These are phyloP conservation scores for Nicotiana sylvestris DNA, from an alignment of 257 asterid genomes.

Conservation along the genomic window DNA sequence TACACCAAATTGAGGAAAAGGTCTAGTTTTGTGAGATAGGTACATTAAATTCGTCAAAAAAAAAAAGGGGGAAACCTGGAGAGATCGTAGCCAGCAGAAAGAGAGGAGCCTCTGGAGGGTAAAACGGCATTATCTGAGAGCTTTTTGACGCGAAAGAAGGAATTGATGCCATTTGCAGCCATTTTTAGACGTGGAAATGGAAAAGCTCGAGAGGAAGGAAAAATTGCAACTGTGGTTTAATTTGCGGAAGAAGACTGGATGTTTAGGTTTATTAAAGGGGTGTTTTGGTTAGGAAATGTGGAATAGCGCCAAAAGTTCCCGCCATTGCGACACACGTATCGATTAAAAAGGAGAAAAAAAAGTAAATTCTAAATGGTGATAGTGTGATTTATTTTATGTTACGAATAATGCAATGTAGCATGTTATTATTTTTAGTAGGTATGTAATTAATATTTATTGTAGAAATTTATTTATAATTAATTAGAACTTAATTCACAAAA, in stretches of 20 bases:
- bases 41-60: neutral
- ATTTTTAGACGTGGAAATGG: neutral
- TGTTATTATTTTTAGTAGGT: too few species aligned
- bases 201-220: neutral
- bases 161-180: neutral
- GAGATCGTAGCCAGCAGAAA: conserved; percentile 48
- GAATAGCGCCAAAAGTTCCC: conserved; percentile 49
- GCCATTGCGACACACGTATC: conserved; percentile 12
- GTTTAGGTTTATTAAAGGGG: conserved; percentile 3
- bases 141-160: conserved; percentile 34
- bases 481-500: too few species aligned
- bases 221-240: neutral
- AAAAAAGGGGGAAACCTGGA: conserved; percentile 15
- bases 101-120: conserved; percentile 35
- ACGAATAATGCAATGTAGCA: too few species aligned
- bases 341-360: neutral
- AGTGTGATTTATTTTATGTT: too few species aligned
- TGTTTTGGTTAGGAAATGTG: neutral
- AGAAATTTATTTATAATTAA: neutral
- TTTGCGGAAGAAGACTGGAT: neutral
- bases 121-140: conserved; percentile 36
- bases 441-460: neutral
- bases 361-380: too few species aligned
- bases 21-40: neutral
- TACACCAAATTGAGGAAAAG: neutral